These are phyloP conservation scores for Coemansia sp. DNA, from an alignment of 192 early-diverging fungal species.

Conservation along the genomic window DNA sequence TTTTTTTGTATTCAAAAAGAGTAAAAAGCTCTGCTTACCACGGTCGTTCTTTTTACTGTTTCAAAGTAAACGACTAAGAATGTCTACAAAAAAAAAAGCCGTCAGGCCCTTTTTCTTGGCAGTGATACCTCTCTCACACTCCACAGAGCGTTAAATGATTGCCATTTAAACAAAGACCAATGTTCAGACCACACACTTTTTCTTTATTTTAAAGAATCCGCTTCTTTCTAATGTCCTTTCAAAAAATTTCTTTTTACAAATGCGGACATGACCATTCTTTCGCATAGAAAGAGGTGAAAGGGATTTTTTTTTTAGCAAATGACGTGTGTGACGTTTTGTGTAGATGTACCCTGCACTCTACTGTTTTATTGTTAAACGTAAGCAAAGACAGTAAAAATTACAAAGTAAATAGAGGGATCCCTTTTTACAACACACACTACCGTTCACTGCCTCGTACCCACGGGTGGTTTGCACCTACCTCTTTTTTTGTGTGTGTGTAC, in stretches of 20 bases:
- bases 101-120: neutral
- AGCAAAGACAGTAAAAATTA: neutral
- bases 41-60: conserved; percentile 15
- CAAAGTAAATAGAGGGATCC: neutral
- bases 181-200: neutral
- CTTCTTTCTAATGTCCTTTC: neutral
- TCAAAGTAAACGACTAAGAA: neutral
- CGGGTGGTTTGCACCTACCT: neutral
- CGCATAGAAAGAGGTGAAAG: neutral
- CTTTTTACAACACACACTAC: neutral
- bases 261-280: neutral
- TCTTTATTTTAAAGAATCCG: neutral
- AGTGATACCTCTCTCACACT: neutral
- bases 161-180: conserved; percentile 21
- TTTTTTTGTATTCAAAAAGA: neutral
- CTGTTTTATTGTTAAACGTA: conserved; percentile 11
- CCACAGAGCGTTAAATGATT: neutral
- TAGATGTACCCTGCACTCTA: neutral
- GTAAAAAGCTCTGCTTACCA: conserved; percentile 5
- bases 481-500: neutral
- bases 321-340: neutral
- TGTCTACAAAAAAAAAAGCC: conserved; percentile 6
- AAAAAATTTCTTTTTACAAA: neutral
- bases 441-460: conserved; percentile 7
- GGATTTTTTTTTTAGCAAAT: neutral